Conservation (phyloP, 163 green algal genomes). For the Coccomyxa subellipsoidea region DNA sequence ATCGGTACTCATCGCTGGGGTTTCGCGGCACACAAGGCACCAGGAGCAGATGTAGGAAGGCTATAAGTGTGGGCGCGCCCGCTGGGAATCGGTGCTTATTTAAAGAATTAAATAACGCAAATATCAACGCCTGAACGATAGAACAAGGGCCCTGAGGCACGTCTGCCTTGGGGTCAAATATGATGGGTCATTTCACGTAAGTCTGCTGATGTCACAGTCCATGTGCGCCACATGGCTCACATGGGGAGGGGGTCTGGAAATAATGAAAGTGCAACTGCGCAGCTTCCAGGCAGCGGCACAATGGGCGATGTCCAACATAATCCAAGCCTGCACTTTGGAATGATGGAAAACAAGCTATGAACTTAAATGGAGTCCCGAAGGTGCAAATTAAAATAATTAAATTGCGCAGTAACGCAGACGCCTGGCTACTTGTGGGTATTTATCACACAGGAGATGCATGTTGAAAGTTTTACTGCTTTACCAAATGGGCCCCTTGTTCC, state of each 20-base stretch:
- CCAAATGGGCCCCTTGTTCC: not conserved
- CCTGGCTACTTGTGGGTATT: too few species aligned
- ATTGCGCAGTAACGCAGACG: too few species aligned
- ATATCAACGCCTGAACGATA: not conserved
- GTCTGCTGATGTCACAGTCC: too few species aligned
- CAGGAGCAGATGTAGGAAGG: not conserved
- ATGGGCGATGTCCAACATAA: too few species aligned
- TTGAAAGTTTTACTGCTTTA: not conserved
- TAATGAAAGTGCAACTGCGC: not conserved
- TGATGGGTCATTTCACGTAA: too few species aligned
- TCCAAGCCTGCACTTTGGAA: too few species aligned
- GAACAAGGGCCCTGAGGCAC: not conserved
- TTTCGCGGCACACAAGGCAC: not conserved
- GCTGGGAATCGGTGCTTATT: not conserved
- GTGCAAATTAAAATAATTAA: too few species aligned
- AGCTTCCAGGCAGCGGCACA: not conserved
- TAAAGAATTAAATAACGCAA: not conserved
- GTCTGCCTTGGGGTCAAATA: not conserved
- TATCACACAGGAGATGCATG: not conserved
- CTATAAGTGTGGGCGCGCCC: not conserved
- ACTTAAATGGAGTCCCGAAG: too few species aligned
- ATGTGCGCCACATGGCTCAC: too few species aligned
- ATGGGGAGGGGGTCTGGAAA: not conserved
- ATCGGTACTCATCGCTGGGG: not conserved
- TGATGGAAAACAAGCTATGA: too few species aligned